A percentile compares a stretch with the other conserved stretches of the same genome.
phyloP scores from a whole-genome alignment of 768 basidiomycete genomes.

The Sarcomyxa edulis region DNA sequence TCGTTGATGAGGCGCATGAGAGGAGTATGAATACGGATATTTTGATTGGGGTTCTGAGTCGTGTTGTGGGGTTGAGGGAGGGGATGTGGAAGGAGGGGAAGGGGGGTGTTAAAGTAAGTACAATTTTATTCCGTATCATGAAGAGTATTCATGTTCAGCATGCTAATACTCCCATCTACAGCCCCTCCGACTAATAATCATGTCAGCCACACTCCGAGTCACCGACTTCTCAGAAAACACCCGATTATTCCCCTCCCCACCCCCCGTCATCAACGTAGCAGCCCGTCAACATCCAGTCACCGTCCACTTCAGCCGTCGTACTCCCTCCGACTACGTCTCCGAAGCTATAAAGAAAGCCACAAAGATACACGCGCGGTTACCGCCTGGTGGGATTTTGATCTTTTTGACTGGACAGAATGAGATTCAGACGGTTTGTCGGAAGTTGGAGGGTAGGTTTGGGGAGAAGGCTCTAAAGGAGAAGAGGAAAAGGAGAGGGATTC shows the following conservation, averaged over 20 bases:
- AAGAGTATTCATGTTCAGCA: constrained; percentile 2
- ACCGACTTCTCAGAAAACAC: constrained; percentile 88
- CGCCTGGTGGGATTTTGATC: constrained; percentile 88
- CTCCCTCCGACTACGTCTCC: constrained; percentile 79
- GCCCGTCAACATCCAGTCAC: constrained; percentile 95
- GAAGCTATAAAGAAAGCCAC: constrained; percentile 87
- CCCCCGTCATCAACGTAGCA: constrained; percentile 87
- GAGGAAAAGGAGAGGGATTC: constrained; percentile 24
- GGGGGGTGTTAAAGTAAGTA: constrained; percentile 62
- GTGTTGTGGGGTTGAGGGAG: constrained; percentile 86
- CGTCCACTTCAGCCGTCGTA: constrained; percentile 86
- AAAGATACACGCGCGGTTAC: constrained; percentile 90
- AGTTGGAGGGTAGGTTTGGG: constrained; percentile 76
- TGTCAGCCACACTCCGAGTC: constrained; percentile 96
- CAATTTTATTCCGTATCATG: too few relatives aligned
- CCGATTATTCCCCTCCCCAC: constrained; percentile 72
- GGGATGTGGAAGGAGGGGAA: constrained; percentile 81
- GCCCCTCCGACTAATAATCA: constrained; percentile 92
- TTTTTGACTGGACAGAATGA: constrained; percentile 97
- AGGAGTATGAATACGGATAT: constrained; percentile 98
- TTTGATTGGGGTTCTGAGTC: constrained; percentile 92
- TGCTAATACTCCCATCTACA: constrained; percentile 20
- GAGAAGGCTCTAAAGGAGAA: constrained; percentile 54
- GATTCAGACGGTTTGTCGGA: constrained; percentile 79
- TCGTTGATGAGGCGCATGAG: constrained; percentile 98